Evolutionary conservation across 306 rosid genomes (phyloP).

Genomic region (Canavalia ensiformis): DNA sequence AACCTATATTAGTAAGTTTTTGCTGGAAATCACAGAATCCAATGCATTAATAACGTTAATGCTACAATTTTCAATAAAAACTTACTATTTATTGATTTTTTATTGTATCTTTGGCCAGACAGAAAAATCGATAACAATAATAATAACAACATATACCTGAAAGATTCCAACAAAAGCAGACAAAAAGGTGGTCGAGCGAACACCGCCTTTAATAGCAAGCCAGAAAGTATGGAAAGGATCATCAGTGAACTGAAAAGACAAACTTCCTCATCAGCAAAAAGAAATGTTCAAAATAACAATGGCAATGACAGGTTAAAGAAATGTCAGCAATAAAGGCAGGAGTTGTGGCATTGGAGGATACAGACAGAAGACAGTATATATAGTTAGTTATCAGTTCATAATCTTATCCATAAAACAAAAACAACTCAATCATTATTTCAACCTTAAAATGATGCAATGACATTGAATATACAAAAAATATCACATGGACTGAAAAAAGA

Average conservation of each 20-base stretch:
- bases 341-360: conserved; percentile 9
- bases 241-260: conserved; percentile 73
- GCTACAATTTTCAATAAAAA: too few relatives aligned
- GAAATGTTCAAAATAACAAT: conserved; percentile 27
- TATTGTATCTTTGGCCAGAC: too few relatives aligned
- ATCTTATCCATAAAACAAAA: conserved; percentile 29
- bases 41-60: too few relatives aligned
- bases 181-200: conserved; percentile 89
- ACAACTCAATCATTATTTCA: conserved; percentile 21
- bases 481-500: neutral
- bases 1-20: too few relatives aligned
- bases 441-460: conserved; percentile 17
- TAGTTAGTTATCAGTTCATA: conserved; percentile 6
- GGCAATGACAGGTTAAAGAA: conserved; percentile 10
- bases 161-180: conserved; percentile 95
- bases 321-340: conserved; percentile 1
- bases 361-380: conserved; percentile 12
- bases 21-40: too few relatives aligned
- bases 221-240: conserved; percentile 86
- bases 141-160: conserved; percentile 64
- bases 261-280: conserved; percentile 41
- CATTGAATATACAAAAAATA: conserved; percentile 3
- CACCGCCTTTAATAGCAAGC: conserved; percentile 78
- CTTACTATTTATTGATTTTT: too few relatives aligned
- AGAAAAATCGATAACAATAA: neutral